Base-by-base conservation (phyloP, 2,329 filamentous ascomycete species). In the Exophiala mesophila region DNA sequence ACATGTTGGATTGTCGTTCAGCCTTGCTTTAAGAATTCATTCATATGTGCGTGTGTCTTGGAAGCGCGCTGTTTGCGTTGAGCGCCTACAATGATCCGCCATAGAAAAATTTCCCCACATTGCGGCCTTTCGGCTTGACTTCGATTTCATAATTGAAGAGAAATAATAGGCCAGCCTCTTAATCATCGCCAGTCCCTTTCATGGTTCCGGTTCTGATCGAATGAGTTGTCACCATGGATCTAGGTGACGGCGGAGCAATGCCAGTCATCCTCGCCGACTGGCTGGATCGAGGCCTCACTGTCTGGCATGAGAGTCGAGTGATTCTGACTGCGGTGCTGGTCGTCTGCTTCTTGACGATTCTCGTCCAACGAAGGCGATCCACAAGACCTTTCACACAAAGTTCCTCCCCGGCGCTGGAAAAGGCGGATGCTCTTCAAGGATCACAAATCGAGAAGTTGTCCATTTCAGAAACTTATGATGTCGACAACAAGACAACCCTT, bases 281-380 rank as follows among this genome's bases (percentile, higher is more conserved):
- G 44, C 33, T 55, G 33, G 54, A 55, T 29, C 36, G 39, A 5
- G 17, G 44, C 3, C 36, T 56, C 28, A 46, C 32, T 4, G 40
- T 33, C 16, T 56, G 54, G 54, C 53, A 56, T 39, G 44, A 50
- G 17, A 30, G 51, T 36, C 45, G 54, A 7, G 20, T 50, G 23
- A 30, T 44, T 2, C 16, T 53, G 10, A 37, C 45, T 12, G 23
- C 36, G 6, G 7, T 39, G 9, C 9, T 50, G 10, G 36, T 45
- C 10, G 26, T 46, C 13, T 39, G 18, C n/a, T 26, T 45, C 28
- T n/a, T 53, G 12, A 20, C 42, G 2, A 12, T 49, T 30, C 24
- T 45, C 17, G 26, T 48, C 20, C 44, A 39, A 20, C 47, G 45
- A 34, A 46, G 45, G 32, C 45, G 28, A 31, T 19, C 24, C 18